Evolutionary conservation across 2,329 filamentous ascomycete genomes (phyloP), one percentile per base, ranked within the genome.

Genomic region (Diaporthe sp.): DNA sequence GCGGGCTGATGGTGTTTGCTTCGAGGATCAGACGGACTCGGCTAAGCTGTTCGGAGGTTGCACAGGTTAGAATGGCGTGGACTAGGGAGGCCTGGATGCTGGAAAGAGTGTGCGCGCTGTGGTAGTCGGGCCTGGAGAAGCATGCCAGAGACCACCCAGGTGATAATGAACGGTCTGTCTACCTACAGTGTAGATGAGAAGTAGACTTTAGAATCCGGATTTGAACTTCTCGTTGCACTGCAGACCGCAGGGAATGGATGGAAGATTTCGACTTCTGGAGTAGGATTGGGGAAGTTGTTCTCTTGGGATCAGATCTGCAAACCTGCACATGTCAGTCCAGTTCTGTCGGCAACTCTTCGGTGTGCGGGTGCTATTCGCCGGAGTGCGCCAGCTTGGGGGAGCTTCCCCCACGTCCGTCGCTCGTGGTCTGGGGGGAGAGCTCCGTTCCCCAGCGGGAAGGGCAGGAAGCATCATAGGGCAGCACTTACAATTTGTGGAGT

Each of bases 1-100:
- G 95, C 94, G 82, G 82, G 77, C 77, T 77, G 78, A 77, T 52
- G 71, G 71, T 42, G 13, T 42, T 5, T 61, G 30, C 17, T 55
- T 54, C n/a, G 69, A 71, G 33, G n/a, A 8, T 40, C 64, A 54
- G 47, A 10, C 45, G 64, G 64, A 35, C 64, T 68, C 64, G 47
- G 33, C 64, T 54, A 54, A 40, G 64, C 64, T 68, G 64, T 40
- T 40, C 64, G 47, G 64, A 40, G 47, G 47, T 54, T 8, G 30
- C 47, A 68, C 64, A 8, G 47, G 47, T 68, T 54, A 68, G 64
- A 68, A 30, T 30, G 45, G n/a, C 61, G n/a, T 33, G 30, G 17
- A 9, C 45, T 35, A 47, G 25, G 22, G 22, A 67, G 61, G 22
- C 6, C 13, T 42, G 57, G 57, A 15, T 25, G 15, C 19, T 28